Evolutionary conservation across 164 flowering plant species (phyloP), one percentile per base, ranked within the genome.

Genomic region (Warburgia ugandensis): DNA sequence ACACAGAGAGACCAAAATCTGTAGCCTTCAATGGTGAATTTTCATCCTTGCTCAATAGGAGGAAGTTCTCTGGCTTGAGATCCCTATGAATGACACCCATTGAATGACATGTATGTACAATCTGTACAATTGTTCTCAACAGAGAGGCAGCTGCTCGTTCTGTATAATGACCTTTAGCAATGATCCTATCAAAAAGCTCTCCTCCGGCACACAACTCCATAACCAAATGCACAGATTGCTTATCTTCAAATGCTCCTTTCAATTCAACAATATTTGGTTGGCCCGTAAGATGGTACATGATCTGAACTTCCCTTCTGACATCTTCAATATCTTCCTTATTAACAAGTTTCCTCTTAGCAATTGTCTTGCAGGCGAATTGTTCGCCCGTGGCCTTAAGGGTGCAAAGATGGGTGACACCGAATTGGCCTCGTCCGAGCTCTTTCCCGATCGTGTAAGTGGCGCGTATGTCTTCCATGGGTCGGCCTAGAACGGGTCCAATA

Each of bases 51-150:
- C 27, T 53, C 50, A 66, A 50, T 37, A 70, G 44, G 8, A 70
- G 68, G 50, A 70, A 70, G 53, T 70, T 70, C 65, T 70, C 74
- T 1, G 74, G 74, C 65, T 70, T 70, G 45, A 70, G 58, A 23
- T 70, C 73, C 26, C 73, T 50, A 47, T 69, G 73, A 45, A 66
- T 55, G 29, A 69, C 73, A 1, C 70, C 73, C 43, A 66, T 59
- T 1, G 74, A 70, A 58, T 70, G 74, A 17, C 71, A 70, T 6
- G 74, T 52, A 39, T 70, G 68, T 8, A 70, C 65, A 11, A 70
- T 55, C 38, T 43, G 37, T 3, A 37, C 55, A 19, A 62, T 50
- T 12, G 60, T 55, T 14, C 50, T 57, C 55, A 54, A 25, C 29
- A 59, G 45, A 12, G 55, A 42, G 9, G 73, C 73, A 5, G 73